Evolutionary conservation across 228 moss, liverwort and hornwort genomes (phyloP).

Genomic region (Sphagnum fallax): DNA sequence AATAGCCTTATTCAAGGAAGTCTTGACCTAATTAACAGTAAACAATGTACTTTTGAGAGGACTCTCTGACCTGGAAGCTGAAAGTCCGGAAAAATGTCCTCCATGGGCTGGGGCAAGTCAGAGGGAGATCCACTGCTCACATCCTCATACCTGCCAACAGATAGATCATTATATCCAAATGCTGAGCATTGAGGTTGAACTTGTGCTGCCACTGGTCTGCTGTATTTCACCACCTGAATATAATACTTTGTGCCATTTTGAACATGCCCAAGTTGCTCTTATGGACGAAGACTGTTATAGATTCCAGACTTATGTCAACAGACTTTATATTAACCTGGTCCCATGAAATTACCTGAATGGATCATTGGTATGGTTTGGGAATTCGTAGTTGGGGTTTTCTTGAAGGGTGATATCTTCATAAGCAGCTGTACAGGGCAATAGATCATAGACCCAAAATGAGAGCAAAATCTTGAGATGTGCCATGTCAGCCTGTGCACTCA

Average conservation of each 20-base stretch:
- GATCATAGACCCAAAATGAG: not conserved
- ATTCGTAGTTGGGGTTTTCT: constrained; percentile 31
- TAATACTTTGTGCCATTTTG: too few relatives aligned
- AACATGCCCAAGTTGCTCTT: too few relatives aligned
- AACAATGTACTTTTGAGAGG: too few relatives aligned
- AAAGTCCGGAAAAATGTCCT: constrained; percentile 50
- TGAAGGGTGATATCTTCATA: constrained; percentile 77
- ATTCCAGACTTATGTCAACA: too few relatives aligned
- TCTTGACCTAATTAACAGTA: too few relatives aligned
- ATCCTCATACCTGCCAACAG: too few relatives aligned
- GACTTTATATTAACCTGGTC: not conserved
- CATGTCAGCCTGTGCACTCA: not conserved
- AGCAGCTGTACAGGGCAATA: constrained; percentile 38
- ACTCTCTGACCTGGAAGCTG: constrained; percentile 25
- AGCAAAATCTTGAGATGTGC: not conserved
- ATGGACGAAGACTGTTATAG: too few relatives aligned
- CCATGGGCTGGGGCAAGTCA: constrained; percentile 31
- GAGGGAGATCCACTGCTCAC: constrained; percentile 1
- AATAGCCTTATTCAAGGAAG: too few relatives aligned
- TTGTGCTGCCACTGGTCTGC: too few relatives aligned
- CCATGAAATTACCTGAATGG: constrained; percentile 21
- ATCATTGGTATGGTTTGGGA: constrained; percentile 24
- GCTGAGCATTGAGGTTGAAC: too few relatives aligned
- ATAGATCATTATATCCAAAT: too few relatives aligned
- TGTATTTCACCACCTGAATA: too few relatives aligned